These are phyloP conservation scores for Monilinia vaccinii-corymbosi DNA, from an alignment of 2,329 filamentous ascomycete species.

Conservation along the genomic window DNA sequence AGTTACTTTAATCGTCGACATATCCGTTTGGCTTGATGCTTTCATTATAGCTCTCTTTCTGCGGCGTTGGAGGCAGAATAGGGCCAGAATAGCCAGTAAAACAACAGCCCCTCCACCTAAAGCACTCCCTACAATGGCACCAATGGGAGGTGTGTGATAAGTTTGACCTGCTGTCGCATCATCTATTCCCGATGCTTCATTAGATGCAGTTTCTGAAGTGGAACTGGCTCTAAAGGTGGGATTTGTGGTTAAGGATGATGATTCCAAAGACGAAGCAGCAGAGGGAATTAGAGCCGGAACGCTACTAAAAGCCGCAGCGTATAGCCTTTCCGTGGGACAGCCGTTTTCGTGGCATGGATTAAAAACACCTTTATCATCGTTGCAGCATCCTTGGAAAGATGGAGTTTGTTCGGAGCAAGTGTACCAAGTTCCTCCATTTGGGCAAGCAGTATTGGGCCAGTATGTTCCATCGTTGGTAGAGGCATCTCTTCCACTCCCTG, in stretches of 20 bases:
- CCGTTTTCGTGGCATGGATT: background rate
- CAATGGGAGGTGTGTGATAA: background rate
- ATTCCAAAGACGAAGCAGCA: background rate
- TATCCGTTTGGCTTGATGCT: background rate
- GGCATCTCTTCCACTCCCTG: background rate
- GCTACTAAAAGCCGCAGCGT: background rate
- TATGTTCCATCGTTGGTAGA: background rate
- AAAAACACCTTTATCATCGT: background rate
- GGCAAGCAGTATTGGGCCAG: background rate
- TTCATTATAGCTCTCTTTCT: background rate
- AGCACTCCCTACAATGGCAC: background rate
- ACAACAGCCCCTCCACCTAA: background rate
- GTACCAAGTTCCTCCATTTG: background rate
- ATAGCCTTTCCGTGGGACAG: background rate
- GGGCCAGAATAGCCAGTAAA: background rate
- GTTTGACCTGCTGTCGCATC: background rate
- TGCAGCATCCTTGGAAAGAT: slow-evolving; percentile 6
- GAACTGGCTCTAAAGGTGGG: background rate
- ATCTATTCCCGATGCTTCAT: background rate
- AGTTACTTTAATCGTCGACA: background rate
- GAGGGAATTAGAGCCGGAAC: background rate
- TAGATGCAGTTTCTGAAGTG: background rate
- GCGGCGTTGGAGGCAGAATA: background rate
- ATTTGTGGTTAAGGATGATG: background rate
- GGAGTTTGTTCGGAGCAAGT: background rate